Evolutionary conservation across 2,329 filamentous ascomycete species (phyloP).

Genomic region (Pseudocercospora vitis): DNA sequence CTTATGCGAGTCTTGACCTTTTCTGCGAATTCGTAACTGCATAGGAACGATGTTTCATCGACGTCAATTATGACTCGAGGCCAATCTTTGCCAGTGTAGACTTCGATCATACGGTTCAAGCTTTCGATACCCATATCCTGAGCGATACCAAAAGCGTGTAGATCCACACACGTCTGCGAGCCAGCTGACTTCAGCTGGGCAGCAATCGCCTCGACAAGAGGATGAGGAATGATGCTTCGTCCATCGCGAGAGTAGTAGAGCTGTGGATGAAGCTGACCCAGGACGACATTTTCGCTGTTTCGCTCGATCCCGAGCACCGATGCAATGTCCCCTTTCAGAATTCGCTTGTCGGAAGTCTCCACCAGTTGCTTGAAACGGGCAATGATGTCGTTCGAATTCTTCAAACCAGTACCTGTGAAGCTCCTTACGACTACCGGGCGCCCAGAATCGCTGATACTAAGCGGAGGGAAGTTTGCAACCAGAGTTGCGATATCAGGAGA

Average conservation of each 20-base stretch:
- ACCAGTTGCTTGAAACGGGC: conserved; percentile 17
- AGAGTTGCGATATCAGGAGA: conserved; percentile 32
- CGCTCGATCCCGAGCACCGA: conserved; percentile 21
- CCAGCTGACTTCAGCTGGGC: conserved; percentile 20
- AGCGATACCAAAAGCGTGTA: conserved; percentile 22
- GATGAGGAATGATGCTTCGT: conserved; percentile 22
- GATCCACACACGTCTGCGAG: conserved; percentile 17
- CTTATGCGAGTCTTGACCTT: conserved; percentile 17
- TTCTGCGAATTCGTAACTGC: conserved; percentile 20
- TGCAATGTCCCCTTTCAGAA: conserved; percentile 15
- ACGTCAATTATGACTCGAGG: conserved; percentile 26
- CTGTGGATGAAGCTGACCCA: conserved; percentile 19
- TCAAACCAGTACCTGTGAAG: conserved; percentile 25
- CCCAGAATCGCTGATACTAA: conserved; percentile 20
- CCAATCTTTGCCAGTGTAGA: conserved; percentile 25
- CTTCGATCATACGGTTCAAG: conserved; percentile 23
- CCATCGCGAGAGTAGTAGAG: conserved; percentile 23
- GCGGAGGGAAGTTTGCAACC: conserved; percentile 29
- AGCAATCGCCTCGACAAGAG: conserved; percentile 22
- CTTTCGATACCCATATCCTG: conserved; percentile 22
- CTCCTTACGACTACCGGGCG: conserved; percentile 28
- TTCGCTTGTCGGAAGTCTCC: conserved; percentile 13
- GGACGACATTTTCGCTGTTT: conserved; percentile 17
- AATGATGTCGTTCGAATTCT: conserved; percentile 17
- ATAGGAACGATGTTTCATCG: conserved; percentile 22